A percentile compares a stretch with the other conserved stretches of the same genome.
These are phyloP conservation scores for Antarctomyces pellizariae DNA, from an alignment of 495 filamentous ascomycete genomes.

Conservation along the genomic window DNA sequence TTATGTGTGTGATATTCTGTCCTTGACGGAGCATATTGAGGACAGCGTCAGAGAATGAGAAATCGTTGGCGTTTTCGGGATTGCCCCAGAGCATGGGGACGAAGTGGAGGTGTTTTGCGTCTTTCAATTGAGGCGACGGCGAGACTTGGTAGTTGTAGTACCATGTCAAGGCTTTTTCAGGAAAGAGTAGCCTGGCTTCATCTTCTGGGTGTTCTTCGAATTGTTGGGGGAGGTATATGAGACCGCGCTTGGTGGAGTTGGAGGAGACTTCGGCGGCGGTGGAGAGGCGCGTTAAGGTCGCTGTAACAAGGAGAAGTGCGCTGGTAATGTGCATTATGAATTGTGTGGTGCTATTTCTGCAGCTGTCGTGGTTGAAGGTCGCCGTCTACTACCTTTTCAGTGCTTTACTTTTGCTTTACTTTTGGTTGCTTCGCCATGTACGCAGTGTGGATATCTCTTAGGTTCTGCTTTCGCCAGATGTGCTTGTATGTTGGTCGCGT, in stretches of 20 bases:
- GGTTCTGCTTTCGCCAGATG: no score
- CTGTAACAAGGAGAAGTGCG: conserved; percentile 6
- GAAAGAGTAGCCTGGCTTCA: conserved; percentile 31
- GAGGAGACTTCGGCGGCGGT: conserved; percentile 14
- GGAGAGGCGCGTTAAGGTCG: conserved; percentile 7
- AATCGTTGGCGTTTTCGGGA: conserved; percentile 19
- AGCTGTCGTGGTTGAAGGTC: no score
- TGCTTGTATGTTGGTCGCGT: no score
- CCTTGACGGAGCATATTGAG: conserved; percentile 23
- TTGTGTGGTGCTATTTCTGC: no score
- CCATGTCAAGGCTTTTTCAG: conserved; percentile 39
- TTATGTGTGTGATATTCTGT: conserved; percentile 35
- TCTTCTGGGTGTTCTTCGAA: conserved; percentile 23
- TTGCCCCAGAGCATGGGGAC: conserved; percentile 66
- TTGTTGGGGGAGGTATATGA: conserved; percentile 37
- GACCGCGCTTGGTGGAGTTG: conserved; percentile 41
- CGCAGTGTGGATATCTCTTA: no score
- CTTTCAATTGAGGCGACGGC: conserved; percentile 25
- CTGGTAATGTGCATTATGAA: no score
- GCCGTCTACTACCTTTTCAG: no score
- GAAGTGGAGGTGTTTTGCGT: conserved; percentile 33
- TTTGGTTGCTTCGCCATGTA: no score
- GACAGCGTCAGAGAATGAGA: conserved; percentile 30
- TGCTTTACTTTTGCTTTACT: no score
- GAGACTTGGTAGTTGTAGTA: conserved; percentile 51